Conservation (phyloP, 2,329 filamentous ascomycete genomes). For the Teratosphaeriaceae sp. region DNA sequence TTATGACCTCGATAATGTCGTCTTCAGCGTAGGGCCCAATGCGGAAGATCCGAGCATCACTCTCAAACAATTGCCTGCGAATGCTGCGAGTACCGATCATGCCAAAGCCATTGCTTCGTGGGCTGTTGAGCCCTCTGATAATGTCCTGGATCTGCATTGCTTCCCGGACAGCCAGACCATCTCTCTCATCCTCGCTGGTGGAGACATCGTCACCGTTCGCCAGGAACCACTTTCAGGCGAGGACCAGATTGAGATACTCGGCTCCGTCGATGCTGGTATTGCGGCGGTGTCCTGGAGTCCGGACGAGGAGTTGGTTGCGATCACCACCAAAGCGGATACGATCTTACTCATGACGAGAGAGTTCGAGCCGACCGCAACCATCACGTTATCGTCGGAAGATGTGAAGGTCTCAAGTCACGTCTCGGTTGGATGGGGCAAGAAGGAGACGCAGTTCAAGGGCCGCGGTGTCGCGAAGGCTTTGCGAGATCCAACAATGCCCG, state of each 20-base stretch:
- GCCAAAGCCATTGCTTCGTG: constrained; percentile 64
- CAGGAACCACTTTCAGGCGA: constrained; percentile 61
- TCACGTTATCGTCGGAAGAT: constrained; percentile 68
- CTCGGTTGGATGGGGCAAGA: constrained; percentile 96
- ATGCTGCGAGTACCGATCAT: constrained; percentile 35
- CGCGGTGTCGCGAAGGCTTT: constrained; percentile 64
- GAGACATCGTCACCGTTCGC: constrained; percentile 80
- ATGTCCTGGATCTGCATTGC: constrained; percentile 72
- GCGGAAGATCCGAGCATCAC: constrained; percentile 64
- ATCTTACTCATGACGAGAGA: constrained; percentile 87
- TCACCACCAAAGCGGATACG: constrained; percentile 72
- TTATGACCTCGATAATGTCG: constrained; percentile 77
- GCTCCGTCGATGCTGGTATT: constrained; percentile 88
- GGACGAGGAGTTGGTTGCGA: constrained; percentile 82
- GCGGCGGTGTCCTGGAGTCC: constrained; percentile 87
- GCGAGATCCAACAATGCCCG: constrained; percentile 88
- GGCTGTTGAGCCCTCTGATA: constrained; percentile 82
- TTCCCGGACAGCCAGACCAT: constrained; percentile 72
- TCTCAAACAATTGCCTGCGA: constrained; percentile 50
- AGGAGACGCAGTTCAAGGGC: constrained; percentile 95
- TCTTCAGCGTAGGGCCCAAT: constrained; percentile 80
- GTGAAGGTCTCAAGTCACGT: constrained; percentile 80
- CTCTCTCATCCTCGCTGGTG: constrained; percentile 79
- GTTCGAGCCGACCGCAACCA: constrained; percentile 77
- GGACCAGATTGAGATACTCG: constrained; percentile 88